Evolutionary conservation across 2,329 filamentous ascomycete species (phyloP), one percentile per base, ranked within the genome.

Genomic region (Nannizziopsis arthrosporioides): DNA sequence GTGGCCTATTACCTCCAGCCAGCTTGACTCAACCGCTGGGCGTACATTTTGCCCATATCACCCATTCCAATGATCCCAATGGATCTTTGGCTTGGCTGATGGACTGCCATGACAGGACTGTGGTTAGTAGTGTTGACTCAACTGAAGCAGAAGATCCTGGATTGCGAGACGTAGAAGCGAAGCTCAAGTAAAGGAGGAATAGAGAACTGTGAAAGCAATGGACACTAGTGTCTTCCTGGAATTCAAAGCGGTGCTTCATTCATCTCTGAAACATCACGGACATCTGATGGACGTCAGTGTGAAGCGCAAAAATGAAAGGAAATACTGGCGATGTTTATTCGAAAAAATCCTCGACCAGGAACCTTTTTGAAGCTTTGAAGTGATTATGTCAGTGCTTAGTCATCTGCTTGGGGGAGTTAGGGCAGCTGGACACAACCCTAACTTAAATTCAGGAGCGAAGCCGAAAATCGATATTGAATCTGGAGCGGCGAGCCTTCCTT

Each of bases 31-130:
- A 98, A 78, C 63, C 81, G 80, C 62, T 84, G 80, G 61, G 92
- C 86, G 68, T 98, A 98, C 87, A 98, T 93, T 76, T 84, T 94
- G 61, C 92, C 92, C 92, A 98, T 98, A 62, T 95, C 90, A 55
- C 92, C 92, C 89, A 98, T 95, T 52, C 92, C 92, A 65, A 98
- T 98, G 62, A 98, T 84, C 57, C 92, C 92, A 57, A 98, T 78
- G 54, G 83, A 80, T 64, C 86, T 86, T 61, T 77, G 73, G 57
- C 82, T 78, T 10, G 30, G 17, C 30, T 14, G 39, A 17, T 50
- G 12, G 10, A 18, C 22, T 42, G 50, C 47, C 37, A 52, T 51
- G n/a, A n/a, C n/a, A n/a, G n/a, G n/a, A n/a, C 31, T 27, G 22
- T 7, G 22, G 22, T n/a, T 3, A 34, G 15, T 19, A 39, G 5